These are phyloP conservation scores for Dactylella cylindrospora DNA, from an alignment of 2,329 filamentous ascomycete species.

Conservation along the genomic window DNA sequence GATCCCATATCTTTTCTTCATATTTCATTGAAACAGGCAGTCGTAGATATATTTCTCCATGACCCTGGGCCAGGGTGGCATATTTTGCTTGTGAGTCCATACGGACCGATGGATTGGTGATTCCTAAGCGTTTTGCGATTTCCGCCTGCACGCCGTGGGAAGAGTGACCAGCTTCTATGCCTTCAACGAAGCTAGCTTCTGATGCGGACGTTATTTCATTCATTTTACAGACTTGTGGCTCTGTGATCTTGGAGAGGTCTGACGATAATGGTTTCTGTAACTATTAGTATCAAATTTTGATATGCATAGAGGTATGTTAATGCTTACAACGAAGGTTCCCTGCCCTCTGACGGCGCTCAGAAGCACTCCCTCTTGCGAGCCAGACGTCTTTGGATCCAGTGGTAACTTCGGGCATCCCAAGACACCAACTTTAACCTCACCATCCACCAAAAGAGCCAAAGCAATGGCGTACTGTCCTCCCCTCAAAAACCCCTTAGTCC, in stretches of 20 bases:
- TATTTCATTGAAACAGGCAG: constrained; percentile 78
- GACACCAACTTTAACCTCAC: constrained; percentile 89
- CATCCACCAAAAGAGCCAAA: constrained; percentile 86
- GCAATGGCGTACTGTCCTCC: constrained; percentile 97
- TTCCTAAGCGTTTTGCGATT: constrained; percentile 81
- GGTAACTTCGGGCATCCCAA: constrained; percentile 95
- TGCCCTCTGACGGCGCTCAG: constrained; percentile 79
- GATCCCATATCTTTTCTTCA: constrained; percentile 99
- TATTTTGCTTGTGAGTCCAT: constrained; percentile 99
- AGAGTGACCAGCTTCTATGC: constrained; percentile 89
- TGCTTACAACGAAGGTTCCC: constrained; percentile 65
- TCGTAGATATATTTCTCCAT: constrained; percentile 90
- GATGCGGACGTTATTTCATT: constrained; percentile 71
- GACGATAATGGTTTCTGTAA: constrained; percentile 62
- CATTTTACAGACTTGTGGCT: constrained; percentile 68
- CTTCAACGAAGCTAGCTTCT: constrained; percentile 91
- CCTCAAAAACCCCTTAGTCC: constrained; percentile 93
- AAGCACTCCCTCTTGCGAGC: constrained; percentile 76
- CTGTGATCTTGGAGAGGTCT: constrained; percentile 59
- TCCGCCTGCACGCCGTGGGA: constrained; percentile 82
- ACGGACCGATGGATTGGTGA: constrained; percentile 83
- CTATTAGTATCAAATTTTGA: neutral
- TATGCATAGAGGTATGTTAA: neutral
- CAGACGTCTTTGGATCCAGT: constrained; percentile 71
- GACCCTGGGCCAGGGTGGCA: constrained; percentile 87